Base-by-base conservation (phyloP, 148 eudicot genomes). In the Vaccinium corymbosum region DNA sequence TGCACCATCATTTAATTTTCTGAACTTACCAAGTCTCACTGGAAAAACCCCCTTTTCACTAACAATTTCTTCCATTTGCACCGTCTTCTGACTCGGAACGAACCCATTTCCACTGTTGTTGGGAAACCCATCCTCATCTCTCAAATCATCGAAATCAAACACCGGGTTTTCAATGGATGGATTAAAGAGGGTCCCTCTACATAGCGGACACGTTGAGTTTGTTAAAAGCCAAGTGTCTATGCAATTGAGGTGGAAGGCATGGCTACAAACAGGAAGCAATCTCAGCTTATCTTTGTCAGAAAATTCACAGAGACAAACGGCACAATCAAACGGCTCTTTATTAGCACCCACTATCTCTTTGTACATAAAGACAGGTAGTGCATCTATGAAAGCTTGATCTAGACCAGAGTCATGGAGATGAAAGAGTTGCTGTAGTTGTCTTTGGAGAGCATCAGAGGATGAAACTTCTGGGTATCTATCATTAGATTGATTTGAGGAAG, bases 161-260 rank as follows among this genome's bases (percentile, higher is more conserved):
- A 80, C 55, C 48, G 92, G 91, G 79, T 92, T 92, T 42, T 92
- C 94, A 15, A 87, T 76, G 2, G 86, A 76, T 7, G 90, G 90
- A 71, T 80, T 85, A 78, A 82, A 90, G 32, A 89, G 90, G 22
- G 89, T 57, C 1, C 85, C 83, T 83, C 93, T 89, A 80, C 94
- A 92, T 35, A 92, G 90, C 32, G 94, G 94, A 80, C 94, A 92
- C 0, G 94, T 88, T 0, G 93, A 90, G 74, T 92, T 92, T 50
- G 94, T 86, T 19, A 89, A 81, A 0, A 92, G 91, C 94, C 94
- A 92, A 14, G 92, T 92, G 61, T 92, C 94, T 20, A 92, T 92
- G 59, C 94, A 92, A 25, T 82, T 86, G 46, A 92, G 84, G 51
- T 92, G 94, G 82, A 92, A 92, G 74, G 94, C 94, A 77, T 92